Evolutionary conservation across 768 basidiomycete species (phyloP), one percentile per base, ranked within the genome.

Genomic region (Pilatotrama ljubarskyi): DNA sequence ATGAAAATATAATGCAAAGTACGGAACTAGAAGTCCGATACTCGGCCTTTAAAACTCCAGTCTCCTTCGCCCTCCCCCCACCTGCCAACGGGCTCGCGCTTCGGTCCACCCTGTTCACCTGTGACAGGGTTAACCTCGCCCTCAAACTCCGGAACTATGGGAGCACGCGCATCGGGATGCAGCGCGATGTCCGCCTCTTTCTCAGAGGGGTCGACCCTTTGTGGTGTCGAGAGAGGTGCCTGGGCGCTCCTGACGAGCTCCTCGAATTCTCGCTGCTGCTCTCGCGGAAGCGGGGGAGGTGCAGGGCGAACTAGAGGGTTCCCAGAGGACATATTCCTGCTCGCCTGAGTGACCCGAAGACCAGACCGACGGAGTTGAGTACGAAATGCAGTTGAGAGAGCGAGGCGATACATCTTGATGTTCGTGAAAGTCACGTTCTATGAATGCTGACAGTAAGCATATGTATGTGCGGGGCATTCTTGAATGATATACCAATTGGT

Each of bases 41-140:
- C 92, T 22, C 91, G 80, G 11, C 93, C 93, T 67, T 91, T 92
- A 76, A 88, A 91, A 65, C 91, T 95, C 93, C 93, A 95, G 69
- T 95, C 93, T 2, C 89, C 88, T 44, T 80, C 78, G 37, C 79
- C 74, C 6, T 72, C 68, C 17, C 75, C 76, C 84, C 85, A 87
- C 51, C 76, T 80, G 36, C 75, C 70, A 10, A 95, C 82, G 14
- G 94, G 94, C 70, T 96, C 94, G 29, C 77, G 80, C 77, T 95
- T 95, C 20, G 94, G 94, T 0, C 94, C 94, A 0, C 91, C 92
- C 47, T 81, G 75, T 73, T 96, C 94, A 13, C 94, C 94, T 2
- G 94, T 96, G 2, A 65, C 65, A 0, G 93, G 94, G 66, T 96
- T 94, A 37, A 78, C 72, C 43, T 93, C 86, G 18, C 93, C 94